A percentile compares a stretch with the other conserved stretches of the same genome.
Conservation (phyloP, 2,329 filamentous ascomycete genomes). For the Pseudocercospora musae region DNA sequence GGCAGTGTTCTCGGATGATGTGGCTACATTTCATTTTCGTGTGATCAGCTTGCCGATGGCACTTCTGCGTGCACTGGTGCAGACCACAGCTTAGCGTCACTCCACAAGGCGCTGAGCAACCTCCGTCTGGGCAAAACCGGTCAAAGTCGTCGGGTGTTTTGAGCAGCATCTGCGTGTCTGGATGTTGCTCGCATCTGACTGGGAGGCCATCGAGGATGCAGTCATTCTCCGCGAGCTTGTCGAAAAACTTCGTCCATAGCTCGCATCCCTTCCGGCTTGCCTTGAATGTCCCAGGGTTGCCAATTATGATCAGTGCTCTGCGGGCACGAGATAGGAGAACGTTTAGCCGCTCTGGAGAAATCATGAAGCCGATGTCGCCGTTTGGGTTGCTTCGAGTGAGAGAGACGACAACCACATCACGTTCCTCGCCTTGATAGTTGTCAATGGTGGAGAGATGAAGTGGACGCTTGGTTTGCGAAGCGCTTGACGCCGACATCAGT, state of each 20-base stretch:
- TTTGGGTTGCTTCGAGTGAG: slow-evolving; percentile 66
- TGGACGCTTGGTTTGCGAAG: slow-evolving; percentile 38
- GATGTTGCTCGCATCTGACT: slow-evolving; percentile 60
- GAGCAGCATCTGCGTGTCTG: slow-evolving; percentile 48
- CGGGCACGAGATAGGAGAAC: slow-evolving; percentile 64
- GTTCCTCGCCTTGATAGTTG: slow-evolving; percentile 76
- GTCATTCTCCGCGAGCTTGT: slow-evolving; percentile 21
- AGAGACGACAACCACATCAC: slow-evolving; percentile 66
- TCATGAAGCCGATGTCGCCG: slow-evolving; percentile 62
- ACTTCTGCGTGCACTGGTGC: background rate
- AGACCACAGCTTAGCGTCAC: background rate
- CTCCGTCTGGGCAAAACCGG: slow-evolving; percentile 20
- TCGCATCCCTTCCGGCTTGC: slow-evolving; percentile 15
- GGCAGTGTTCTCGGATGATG: background rate
- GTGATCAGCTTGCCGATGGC: background rate
- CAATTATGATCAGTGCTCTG: slow-evolving; percentile 69
- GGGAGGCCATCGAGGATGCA: slow-evolving; percentile 55
- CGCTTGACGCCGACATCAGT: slow-evolving; percentile 22
- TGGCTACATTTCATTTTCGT: background rate
- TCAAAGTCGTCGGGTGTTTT: slow-evolving; percentile 57
- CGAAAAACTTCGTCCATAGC: slow-evolving; percentile 23
- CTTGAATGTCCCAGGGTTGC: slow-evolving; percentile 49
- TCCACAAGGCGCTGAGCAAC: background rate
- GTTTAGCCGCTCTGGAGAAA: slow-evolving; percentile 65
- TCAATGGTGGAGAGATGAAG: slow-evolving; percentile 42